phyloP scores from a whole-genome alignment of 495 filamentous ascomycete species.

The Talaromyces nanjingensis region DNA sequence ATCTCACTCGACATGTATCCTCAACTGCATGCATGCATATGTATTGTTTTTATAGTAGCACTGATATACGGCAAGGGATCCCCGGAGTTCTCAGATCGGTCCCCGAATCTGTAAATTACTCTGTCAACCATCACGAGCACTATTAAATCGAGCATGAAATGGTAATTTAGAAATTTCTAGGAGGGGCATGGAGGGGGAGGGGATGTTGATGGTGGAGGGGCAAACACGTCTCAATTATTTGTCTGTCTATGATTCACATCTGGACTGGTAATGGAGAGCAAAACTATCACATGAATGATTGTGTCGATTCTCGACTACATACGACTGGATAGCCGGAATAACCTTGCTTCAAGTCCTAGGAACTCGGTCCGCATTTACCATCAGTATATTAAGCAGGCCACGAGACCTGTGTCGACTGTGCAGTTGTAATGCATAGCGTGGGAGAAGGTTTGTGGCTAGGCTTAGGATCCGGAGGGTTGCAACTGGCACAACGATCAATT shows the following conservation, averaged over 20 bases:
- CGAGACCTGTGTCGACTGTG: background rate
- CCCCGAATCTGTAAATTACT: background rate
- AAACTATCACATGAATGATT: background rate
- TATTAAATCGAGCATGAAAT: background rate
- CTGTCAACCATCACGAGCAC: background rate
- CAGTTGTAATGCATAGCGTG: background rate
- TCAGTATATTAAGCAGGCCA: background rate
- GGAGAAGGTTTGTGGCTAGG: background rate
- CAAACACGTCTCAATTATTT: background rate
- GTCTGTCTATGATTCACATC: background rate
- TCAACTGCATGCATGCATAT: background rate
- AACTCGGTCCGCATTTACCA: too few relatives aligned
- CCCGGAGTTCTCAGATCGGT: background rate
- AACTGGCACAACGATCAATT: background rate
- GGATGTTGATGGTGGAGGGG: background rate
- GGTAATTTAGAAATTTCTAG: background rate
- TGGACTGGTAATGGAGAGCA: background rate
- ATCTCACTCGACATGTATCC: background rate
- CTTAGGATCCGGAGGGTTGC: background rate
- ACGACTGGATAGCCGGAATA: background rate
- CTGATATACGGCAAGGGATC: conserved; percentile 1
- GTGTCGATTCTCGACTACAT: background rate
- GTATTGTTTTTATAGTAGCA: background rate
- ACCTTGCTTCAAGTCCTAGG: background rate
- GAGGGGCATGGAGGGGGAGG: background rate